A percentile compares a stretch with the other conserved stretches of the same genome.
Conservation (phyloP, 2,329 filamentous ascomycete species). For the Sordariomycetes sp. region DNA sequence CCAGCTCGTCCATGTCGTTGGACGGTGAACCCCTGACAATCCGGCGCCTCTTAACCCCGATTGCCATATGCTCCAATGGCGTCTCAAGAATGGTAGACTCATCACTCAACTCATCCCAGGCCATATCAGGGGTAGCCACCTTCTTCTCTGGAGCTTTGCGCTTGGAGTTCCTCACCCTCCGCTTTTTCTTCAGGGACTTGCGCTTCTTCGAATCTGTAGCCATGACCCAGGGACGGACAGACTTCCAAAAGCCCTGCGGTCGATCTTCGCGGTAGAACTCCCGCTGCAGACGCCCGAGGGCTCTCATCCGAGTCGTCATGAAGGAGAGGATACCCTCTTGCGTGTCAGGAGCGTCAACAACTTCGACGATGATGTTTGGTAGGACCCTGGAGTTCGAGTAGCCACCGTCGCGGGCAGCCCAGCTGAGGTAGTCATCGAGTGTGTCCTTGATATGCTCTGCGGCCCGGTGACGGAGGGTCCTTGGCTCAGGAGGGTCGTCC, state of each 20-base stretch:
- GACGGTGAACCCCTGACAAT: not conserved
- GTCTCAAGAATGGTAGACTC: slow-evolving; percentile 4
- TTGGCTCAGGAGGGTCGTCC: slow-evolving; percentile 17
- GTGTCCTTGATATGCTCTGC: slow-evolving; percentile 21
- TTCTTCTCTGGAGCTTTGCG: slow-evolving; percentile 3
- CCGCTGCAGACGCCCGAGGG: slow-evolving; percentile 24
- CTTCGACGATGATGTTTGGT: slow-evolving; percentile 28
- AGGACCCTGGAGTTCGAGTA: slow-evolving; percentile 22
- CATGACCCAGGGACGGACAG: not conserved
- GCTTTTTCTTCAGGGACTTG: not conserved
- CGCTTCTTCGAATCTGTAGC: not conserved
- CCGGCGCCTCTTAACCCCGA: slow-evolving; percentile 7
- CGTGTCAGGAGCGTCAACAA: slow-evolving; percentile 19
- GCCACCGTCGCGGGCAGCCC: slow-evolving; percentile 30
- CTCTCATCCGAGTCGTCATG: slow-evolving; percentile 24
- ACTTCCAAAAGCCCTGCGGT: slow-evolving; percentile 19
- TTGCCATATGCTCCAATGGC: slow-evolving; percentile 6
- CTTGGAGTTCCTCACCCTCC: slow-evolving; percentile 1
- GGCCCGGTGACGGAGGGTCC: slow-evolving; percentile 6
- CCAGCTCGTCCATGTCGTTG: slow-evolving; percentile 7
- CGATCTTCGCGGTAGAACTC: slow-evolving; percentile 20
- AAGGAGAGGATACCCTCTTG: slow-evolving; percentile 21
- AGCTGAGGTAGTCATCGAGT: slow-evolving; percentile 24
- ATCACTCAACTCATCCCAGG: slow-evolving; percentile 7
- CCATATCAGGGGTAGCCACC: slow-evolving; percentile 1